phyloP scores from a whole-genome alignment of 352 stramenopile genomes.

The Pilasporangium apinafurcum region DNA sequence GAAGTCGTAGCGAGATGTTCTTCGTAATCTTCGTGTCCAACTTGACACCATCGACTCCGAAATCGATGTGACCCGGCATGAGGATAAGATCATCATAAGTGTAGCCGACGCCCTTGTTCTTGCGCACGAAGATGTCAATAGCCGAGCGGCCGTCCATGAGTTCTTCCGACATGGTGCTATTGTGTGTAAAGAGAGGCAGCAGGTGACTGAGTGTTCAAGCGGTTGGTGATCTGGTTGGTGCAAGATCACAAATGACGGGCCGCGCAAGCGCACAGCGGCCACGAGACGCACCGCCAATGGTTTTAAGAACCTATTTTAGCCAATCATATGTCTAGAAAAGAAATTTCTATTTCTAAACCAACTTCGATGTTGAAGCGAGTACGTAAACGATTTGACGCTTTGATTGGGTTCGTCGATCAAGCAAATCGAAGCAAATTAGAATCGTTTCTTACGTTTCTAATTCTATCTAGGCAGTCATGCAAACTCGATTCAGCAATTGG shows the following conservation, averaged over 20 bases:
- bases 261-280: slow-evolving; percentile 8
- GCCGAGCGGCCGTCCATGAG: slow-evolving; percentile 71
- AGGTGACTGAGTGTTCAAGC: too few relatives aligned
- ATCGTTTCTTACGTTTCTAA: too few relatives aligned
- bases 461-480: too few relatives aligned
- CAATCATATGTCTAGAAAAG: too few relatives aligned
- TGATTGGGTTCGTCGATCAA: too few relatives aligned
- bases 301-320: slow-evolving; percentile 24
- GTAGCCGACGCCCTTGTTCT: slow-evolving; percentile 74
- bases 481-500: too few relatives aligned
- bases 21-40: slow-evolving; percentile 92
- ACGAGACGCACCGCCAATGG: slow-evolving; percentile 26
- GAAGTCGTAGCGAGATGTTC: slow-evolving; percentile 95
- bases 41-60: slow-evolving; percentile 91
- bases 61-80: slow-evolving; percentile 90
- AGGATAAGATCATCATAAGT: slow-evolving; percentile 78
- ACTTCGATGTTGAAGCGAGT: too few relatives aligned
- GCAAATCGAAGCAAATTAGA: too few relatives aligned
- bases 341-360: too few relatives aligned
- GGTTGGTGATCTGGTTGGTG: slow-evolving; percentile 3
- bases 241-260: slow-evolving; percentile 22
- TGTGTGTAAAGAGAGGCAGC: slow-evolving; percentile 7
- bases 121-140: slow-evolving; percentile 81
- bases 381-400: too few relatives aligned
- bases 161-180: slow-evolving; percentile 43